A percentile compares a stretch with the other conserved stretches of the same genome.
phyloP scores from a whole-genome alignment of 2,329 filamentous ascomycete genomes.

The Fusarium zealandicum region DNA sequence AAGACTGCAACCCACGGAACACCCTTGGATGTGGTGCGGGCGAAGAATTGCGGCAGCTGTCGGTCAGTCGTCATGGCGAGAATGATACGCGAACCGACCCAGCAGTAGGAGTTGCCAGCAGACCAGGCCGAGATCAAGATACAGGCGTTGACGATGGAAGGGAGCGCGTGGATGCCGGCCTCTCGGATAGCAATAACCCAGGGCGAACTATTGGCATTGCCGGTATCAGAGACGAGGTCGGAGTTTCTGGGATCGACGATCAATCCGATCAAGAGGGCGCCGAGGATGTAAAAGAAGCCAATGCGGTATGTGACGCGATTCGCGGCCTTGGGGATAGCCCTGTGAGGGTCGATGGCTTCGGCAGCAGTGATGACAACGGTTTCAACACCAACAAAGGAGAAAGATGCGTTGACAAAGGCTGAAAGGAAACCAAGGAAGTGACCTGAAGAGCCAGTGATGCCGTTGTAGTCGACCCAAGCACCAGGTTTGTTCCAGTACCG shows the following conservation, averaged over 20 bases:
- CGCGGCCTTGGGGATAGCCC: conserved; percentile 69
- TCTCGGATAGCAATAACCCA: conserved; percentile 75
- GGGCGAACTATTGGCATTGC: conserved; percentile 62
- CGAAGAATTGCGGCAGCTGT: conserved; percentile 70
- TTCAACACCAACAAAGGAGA: conserved; percentile 57
- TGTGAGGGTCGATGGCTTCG: conserved; percentile 67
- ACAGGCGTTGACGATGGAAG: conserved; percentile 72
- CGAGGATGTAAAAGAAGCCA: conserved; percentile 66
- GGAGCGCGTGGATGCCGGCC: conserved; percentile 67
- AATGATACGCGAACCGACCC: conserved; percentile 68
- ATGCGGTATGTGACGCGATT: conserved; percentile 66
- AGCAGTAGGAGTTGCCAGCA: conserved; percentile 63
- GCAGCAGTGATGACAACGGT: conserved; percentile 63
- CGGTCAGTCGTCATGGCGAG: conserved; percentile 72
- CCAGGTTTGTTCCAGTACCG: conserved; percentile 50
- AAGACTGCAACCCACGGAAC: conserved; percentile 65
- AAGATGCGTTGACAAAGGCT: conserved; percentile 61
- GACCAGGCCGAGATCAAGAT: conserved; percentile 72
- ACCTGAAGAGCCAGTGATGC: conserved; percentile 52
- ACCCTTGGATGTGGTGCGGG: conserved; percentile 65
- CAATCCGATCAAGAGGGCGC: conserved; percentile 64
- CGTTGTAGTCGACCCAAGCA: conserved; percentile 58
- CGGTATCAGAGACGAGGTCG: conserved; percentile 55
- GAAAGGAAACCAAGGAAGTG: conserved; percentile 64
- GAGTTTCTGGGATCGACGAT: conserved; percentile 69